Evolutionary conservation across 2,329 filamentous ascomycete species (phyloP), one percentile per base, ranked within the genome.

Genomic region (Penicillium sp.): DNA sequence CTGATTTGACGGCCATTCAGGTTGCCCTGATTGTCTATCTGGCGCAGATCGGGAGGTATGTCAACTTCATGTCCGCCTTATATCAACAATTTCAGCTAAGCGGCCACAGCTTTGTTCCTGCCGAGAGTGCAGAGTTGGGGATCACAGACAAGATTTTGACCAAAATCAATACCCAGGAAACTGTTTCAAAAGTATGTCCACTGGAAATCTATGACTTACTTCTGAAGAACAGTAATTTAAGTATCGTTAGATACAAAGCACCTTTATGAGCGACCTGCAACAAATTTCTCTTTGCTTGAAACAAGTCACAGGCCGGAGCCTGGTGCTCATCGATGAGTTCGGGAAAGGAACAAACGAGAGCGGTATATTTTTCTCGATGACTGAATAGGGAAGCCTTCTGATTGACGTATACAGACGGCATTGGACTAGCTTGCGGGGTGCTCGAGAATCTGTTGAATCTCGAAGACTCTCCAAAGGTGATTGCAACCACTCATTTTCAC

Each of bases 281-380:
- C 94, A 99, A 71, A 87, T 95, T 11, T 88, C 90, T 0, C 85
- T 95, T 58, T 87, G 91, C 0, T 81, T 95, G 53, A 90, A 85
- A 60, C 84, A 92, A 56, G 87, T 89, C 4, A 97, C 93, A 0
- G 81, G 84, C 13, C 85, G 87, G 52, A 97, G 91, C 70, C 80
- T 99, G 6, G 75, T 99, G 1, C 81, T 99, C n/a, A 87, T 98
- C 48, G 95, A 99, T 69, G 95, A 99, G 71, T 98, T 99, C 69
- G 87, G 88, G 1, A 90, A 89, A 73, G 88, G 87, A 2, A 89
- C 87, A 0, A 85, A 87, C 61, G 83, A 84, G 13, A 82, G 81
- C 60, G 82, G 81, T 81, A 51, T 38, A 70, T 67, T 1, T 48
- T 68, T 67, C 1, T 30, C 37, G 26, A 13, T 6, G 3, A 26